Conservation (phyloP, 2,329 filamentous ascomycete species). For the Colletotrichum cereale region DNA sequence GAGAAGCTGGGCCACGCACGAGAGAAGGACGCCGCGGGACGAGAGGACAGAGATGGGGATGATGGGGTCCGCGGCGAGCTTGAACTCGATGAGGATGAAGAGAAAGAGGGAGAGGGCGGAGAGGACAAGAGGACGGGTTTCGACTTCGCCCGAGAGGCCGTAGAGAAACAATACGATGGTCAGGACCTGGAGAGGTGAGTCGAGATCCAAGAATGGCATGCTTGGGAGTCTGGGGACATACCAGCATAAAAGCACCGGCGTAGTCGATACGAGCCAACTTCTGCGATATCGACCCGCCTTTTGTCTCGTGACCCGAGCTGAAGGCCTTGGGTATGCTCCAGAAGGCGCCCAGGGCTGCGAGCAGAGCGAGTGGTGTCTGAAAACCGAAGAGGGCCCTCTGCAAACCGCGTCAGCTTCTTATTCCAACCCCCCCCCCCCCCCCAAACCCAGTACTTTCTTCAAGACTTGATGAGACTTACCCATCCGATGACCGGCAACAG, state of each 20-base stretch:
- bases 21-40: constrained; percentile 78
- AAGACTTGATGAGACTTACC: constrained; percentile 56
- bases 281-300: constrained; percentile 55
- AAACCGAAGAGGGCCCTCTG: constrained; percentile 80
- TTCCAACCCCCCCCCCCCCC: neutral
- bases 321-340: constrained; percentile 71
- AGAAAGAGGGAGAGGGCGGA: constrained; percentile 65
- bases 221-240: constrained; percentile 48
- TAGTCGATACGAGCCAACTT: constrained; percentile 81
- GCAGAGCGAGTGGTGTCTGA: constrained; percentile 74
- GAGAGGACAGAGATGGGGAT: constrained; percentile 79
- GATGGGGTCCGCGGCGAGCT: constrained; percentile 75
- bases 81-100: constrained; percentile 74
- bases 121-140: constrained; percentile 69
- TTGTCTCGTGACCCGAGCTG: constrained; percentile 50
- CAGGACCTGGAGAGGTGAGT: constrained; percentile 59
- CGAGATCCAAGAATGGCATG: neutral
- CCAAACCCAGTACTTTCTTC: neutral
- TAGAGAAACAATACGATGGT: constrained; percentile 80
- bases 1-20: constrained; percentile 79
- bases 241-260: constrained; percentile 75
- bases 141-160: constrained; percentile 74
- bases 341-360: constrained; percentile 73
- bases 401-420: constrained; percentile 30
- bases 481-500: constrained; percentile 75